phyloP scores from a whole-genome alignment of 176 grass and related monocot species.

The Oryza punctata region DNA sequence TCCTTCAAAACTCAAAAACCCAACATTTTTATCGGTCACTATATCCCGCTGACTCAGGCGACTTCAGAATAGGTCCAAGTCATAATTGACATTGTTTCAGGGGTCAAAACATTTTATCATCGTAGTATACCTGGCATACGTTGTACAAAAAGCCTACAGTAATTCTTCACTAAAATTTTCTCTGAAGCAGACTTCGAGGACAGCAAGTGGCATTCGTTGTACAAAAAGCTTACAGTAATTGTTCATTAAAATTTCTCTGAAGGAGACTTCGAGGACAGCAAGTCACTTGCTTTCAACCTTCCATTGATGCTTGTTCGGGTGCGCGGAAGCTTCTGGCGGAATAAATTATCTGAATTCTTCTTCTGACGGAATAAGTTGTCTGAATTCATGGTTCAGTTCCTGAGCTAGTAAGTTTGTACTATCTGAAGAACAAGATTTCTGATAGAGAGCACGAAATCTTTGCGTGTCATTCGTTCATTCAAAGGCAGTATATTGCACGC shows the following conservation, averaged over 20 bases:
- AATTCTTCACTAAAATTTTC: neutral
- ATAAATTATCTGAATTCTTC: neutral
- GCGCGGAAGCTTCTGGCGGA: neutral
- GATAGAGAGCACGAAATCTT: neutral
- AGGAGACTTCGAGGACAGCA: neutral
- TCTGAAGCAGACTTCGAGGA: neutral
- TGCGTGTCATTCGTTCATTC: neutral
- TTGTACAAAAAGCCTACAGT: neutral
- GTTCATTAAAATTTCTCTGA: neutral
- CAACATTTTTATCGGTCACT: neutral
- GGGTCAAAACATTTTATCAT: conserved; percentile 11
- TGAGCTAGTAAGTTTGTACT: neutral
- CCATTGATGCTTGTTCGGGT: neutral
- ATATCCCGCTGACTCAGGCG: neutral
- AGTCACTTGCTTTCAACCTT: conserved; percentile 9
- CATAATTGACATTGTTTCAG: conserved; percentile 20
- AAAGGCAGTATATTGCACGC: neutral
- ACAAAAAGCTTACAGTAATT: neutral
- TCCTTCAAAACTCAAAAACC: neutral
- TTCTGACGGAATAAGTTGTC: neutral
- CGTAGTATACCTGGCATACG: neutral
- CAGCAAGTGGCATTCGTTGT: neutral
- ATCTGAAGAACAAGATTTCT: neutral
- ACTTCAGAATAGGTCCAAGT: conserved; percentile 23
- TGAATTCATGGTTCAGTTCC: neutral